Conservation (phyloP, 257 asterid species). For the Solanum ahanhuiri region DNA sequence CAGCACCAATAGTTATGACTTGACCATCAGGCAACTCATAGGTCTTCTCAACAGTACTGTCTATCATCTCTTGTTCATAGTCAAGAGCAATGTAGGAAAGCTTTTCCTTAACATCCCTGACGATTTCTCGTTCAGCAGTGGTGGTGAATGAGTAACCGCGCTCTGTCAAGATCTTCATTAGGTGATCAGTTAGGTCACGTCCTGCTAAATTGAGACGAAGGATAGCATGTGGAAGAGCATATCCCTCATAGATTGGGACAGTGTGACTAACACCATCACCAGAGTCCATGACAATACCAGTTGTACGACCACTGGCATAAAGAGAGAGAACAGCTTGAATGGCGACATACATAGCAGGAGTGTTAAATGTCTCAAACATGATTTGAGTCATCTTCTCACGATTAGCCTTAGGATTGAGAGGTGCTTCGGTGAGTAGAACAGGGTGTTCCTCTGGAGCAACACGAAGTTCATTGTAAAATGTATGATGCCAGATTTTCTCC, state of each 20-base stretch:
- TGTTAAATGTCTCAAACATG: slow-evolving; percentile 18
- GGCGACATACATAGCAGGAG: slow-evolving; percentile 22
- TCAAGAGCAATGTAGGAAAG: slow-evolving; percentile 3
- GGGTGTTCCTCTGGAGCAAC: slow-evolving; percentile 23
- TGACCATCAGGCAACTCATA: slow-evolving; percentile 3
- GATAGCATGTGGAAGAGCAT: slow-evolving; percentile 7
- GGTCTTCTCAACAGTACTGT: slow-evolving; percentile 3
- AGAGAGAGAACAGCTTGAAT: slow-evolving; percentile 16
- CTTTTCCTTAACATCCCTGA: slow-evolving; percentile 4
- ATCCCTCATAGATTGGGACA: slow-evolving; percentile 4
- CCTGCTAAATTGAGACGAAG: slow-evolving; percentile 4
- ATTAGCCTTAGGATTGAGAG: slow-evolving; percentile 22
- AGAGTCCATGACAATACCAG: slow-evolving; percentile 9
- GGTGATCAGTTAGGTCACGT: slow-evolving; percentile 1
- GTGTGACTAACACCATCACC: slow-evolving; percentile 11
- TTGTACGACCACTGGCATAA: slow-evolving; percentile 25
- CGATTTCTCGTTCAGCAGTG: background rate
- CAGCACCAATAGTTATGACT: slow-evolving; percentile 3
- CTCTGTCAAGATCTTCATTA: slow-evolving; percentile 4
- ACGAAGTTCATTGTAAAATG: slow-evolving; percentile 19
- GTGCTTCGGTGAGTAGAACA: slow-evolving; percentile 22
- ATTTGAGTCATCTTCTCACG: slow-evolving; percentile 27
- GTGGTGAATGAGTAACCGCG: slow-evolving; percentile 5
- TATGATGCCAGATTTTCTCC: slow-evolving; percentile 24
- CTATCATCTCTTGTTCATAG: slow-evolving; percentile 4